Evolutionary conservation across 371 early-diverging fungal genomes (phyloP).

Genomic region (Mucor velutinosus): DNA sequence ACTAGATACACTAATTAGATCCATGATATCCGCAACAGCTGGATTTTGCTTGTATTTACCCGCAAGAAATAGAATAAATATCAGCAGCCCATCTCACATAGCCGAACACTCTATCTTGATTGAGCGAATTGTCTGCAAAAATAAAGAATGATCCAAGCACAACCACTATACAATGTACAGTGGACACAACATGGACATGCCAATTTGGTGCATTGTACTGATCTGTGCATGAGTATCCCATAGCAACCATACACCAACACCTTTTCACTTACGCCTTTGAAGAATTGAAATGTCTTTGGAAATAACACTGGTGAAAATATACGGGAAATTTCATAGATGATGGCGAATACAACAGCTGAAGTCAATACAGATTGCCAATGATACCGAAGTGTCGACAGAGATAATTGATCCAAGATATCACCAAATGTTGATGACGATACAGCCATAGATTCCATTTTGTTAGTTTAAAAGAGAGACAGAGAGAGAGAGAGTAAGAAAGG

Average conservation of each 20-base stretch:
- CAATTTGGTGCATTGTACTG: constrained; percentile 64
- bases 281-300: constrained; percentile 62
- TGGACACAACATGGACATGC: constrained; percentile 75
- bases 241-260: not conserved
- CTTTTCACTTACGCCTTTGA: constrained; percentile 48
- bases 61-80: constrained; percentile 82
- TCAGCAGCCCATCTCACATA: constrained; percentile 71
- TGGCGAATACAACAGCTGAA: constrained; percentile 50
- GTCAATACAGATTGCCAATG: constrained; percentile 46
- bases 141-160: constrained; percentile 64
- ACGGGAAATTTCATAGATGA: constrained; percentile 61
- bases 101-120: constrained; percentile 74
- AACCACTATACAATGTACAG: constrained; percentile 61
- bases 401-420: constrained; percentile 32
- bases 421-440: constrained; percentile 17
- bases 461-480: not conserved
- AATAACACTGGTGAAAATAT: constrained; percentile 59
- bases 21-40: not conserved
- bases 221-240: not conserved
- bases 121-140: constrained; percentile 58
- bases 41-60: constrained; percentile 53
- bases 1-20: constrained; percentile 23
- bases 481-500: not conserved
- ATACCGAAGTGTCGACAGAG: constrained; percentile 36
- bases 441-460: not conserved